Conservation (phyloP, 2,329 filamentous ascomycete genomes). For the Mariannaea elegans region DNA sequence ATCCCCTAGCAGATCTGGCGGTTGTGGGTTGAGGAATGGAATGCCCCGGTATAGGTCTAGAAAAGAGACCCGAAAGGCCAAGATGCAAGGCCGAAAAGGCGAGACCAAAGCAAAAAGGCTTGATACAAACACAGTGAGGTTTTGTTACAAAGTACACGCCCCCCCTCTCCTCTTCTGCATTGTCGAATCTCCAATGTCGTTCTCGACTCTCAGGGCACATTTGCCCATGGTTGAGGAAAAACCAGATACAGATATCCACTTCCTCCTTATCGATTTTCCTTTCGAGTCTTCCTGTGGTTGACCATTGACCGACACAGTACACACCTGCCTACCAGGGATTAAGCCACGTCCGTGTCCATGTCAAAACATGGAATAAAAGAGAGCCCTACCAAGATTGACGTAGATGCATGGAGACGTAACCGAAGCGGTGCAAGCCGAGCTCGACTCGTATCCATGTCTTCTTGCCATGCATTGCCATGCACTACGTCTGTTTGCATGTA, state of each 20-base stretch:
- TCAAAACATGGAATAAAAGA: conserved; percentile 3
- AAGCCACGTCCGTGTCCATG: conserved; percentile 7
- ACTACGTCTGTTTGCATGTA: neutral
- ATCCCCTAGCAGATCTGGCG: neutral
- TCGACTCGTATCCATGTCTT: neutral
- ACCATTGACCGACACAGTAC: neutral
- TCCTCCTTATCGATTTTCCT: neutral
- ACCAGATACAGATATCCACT: neutral
- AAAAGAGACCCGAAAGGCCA: no score
- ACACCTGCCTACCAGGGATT: conserved; percentile 4
- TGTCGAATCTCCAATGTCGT: no score
- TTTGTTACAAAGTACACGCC: no score
- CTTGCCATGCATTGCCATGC: no score
- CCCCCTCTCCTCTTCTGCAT: neutral
- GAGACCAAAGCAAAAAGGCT: neutral
- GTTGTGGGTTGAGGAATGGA: neutral
- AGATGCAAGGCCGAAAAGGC: no score
- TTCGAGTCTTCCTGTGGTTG: neutral
- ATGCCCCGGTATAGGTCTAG: no score
- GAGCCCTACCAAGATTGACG: neutral
- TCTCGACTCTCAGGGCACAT: no score
- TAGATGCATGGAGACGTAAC: conserved; percentile 9
- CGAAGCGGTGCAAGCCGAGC: conserved; percentile 6
- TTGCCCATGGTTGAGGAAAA: neutral
- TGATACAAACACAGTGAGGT: neutral